Base-by-base conservation (phyloP, 2,329 filamentous ascomycete genomes). In the Neobulgaria alba region DNA sequence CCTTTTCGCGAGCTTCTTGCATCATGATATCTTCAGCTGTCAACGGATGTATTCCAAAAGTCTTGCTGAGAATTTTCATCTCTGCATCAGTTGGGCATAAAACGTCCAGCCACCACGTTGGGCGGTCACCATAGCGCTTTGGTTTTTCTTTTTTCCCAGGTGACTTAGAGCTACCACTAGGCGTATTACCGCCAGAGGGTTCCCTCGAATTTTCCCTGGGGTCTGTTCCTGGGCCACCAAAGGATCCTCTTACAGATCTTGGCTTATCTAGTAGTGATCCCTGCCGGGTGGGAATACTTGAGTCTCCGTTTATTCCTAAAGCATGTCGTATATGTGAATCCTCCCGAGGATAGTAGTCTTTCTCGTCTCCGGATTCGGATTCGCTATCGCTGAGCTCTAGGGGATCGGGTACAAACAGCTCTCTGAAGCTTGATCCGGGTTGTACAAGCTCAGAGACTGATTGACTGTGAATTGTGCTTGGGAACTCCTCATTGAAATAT, bases 401-500 rank as follows among this genome's bases (percentile, higher is more conserved):
- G 0, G 85, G 88, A 47, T 96, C 87, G 1, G 92, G 92, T 16
- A 94, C 75, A 58, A 98, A 98, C 0, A 98, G 73, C 53, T 95
- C 85, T 44, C 73, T 74, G 60, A 98, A 98, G 32, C 76, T 84
- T 45, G 81, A 75, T 4, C 87, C 92, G 0, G 85, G 81, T 52
- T 95, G 88, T 7, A 93, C 75, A 15, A 98, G 73, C 60, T 95
- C 92, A 2, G 88, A 94, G 42, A 98, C 95, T 0, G 84, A 92
- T 62, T 94, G 86, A 45, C 88, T 92, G 62, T 98, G 92, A 47
- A 98, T 93, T 0, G 92, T 98, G 61, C 85, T 93, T 55, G 87
- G 83, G 41, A 96, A 87, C 48, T 95, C 87, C 59, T 96, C 92
- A 61, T 96, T 96, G 71, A 98, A 98, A 62, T 98, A 98, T 0